These are phyloP conservation scores for Cryphonectria naterciae DNA, from an alignment of 2,329 filamentous ascomycete genomes.

Conservation along the genomic window DNA sequence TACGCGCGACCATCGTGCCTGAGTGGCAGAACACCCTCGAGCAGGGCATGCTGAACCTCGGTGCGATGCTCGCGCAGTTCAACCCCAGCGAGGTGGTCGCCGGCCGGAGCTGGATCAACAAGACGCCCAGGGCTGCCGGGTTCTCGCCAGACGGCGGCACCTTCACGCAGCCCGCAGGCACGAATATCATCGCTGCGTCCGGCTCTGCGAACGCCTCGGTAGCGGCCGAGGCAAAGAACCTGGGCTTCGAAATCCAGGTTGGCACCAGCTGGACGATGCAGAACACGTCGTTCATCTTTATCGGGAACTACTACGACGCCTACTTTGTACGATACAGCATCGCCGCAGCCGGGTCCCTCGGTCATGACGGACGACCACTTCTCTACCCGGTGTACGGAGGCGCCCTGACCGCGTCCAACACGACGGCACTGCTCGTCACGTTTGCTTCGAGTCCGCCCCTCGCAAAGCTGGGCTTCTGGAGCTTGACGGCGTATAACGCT, in stretches of 20 bases:
- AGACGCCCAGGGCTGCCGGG: conserved; percentile 5
- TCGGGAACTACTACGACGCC: conserved; percentile 18
- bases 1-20: conserved; percentile 10
- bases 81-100: conserved; percentile 12
- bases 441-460: background rate
- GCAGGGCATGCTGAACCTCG: conserved; percentile 22
- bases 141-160: background rate
- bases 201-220: conserved; percentile 22
- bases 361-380: conserved; percentile 25
- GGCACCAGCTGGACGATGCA: conserved; percentile 24
- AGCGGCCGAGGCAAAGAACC: background rate
- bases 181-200: conserved; percentile 25
- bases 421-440: conserved; percentile 10
- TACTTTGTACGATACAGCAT: conserved; percentile 17
- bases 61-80: conserved; percentile 17
- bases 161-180: conserved; percentile 17
- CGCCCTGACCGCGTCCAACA: conserved; percentile 16
- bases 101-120: conserved; percentile 6
- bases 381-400: conserved; percentile 24
- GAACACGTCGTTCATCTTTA: conserved; percentile 4
- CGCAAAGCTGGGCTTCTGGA: conserved; percentile 34
- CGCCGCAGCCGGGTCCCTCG: conserved; percentile 22
- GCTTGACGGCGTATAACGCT: conserved; percentile 35
- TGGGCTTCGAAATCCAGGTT: conserved; percentile 11
- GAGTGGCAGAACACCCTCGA: conserved; percentile 15